Conservation (phyloP, 345 rosid species). For the Melastoma malabathricum region DNA sequence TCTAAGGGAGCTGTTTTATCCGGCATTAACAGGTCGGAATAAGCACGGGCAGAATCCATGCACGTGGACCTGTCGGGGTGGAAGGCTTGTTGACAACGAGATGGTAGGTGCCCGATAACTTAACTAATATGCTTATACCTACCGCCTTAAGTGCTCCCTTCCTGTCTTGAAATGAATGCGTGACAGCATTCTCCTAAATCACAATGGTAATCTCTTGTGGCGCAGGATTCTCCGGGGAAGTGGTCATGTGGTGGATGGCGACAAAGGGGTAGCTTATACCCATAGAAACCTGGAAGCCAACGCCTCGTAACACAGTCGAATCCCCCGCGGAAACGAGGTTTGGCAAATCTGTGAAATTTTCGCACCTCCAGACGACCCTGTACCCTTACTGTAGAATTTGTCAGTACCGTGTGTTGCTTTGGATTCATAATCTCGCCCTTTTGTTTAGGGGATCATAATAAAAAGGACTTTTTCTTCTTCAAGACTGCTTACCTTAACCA, state of each 20-base stretch:
- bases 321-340: too few relatives aligned
- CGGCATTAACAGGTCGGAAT: slow-evolving; percentile 59
- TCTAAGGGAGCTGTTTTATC: not conserved
- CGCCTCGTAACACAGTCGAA: too few relatives aligned
- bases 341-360: too few relatives aligned
- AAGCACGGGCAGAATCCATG: slow-evolving; percentile 95
- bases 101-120: slow-evolving; percentile 40
- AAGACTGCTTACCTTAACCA: too few relatives aligned
- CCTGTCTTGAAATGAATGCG: not conserved
- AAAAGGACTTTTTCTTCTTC: too few relatives aligned
- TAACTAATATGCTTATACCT: not conserved
- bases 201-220: not conserved
- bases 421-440: too few relatives aligned
- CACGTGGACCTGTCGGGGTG: slow-evolving; percentile 98
- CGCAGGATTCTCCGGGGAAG: slow-evolving; percentile 89
- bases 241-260: slow-evolving; percentile 93
- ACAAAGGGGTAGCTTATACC: slow-evolving; percentile 55
- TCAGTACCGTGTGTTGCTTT: too few relatives aligned
- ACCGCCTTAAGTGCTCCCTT: not conserved
- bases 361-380: too few relatives aligned
- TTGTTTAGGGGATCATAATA: too few relatives aligned
- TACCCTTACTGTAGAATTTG: too few relatives aligned
- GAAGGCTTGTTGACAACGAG: slow-evolving; percentile 89
- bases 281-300: slow-evolving; percentile 38
- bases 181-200: not conserved